These are phyloP conservation scores for Heliamphora pulchella DNA, from an alignment of 179 eudicot species.

Conservation along the genomic window DNA sequence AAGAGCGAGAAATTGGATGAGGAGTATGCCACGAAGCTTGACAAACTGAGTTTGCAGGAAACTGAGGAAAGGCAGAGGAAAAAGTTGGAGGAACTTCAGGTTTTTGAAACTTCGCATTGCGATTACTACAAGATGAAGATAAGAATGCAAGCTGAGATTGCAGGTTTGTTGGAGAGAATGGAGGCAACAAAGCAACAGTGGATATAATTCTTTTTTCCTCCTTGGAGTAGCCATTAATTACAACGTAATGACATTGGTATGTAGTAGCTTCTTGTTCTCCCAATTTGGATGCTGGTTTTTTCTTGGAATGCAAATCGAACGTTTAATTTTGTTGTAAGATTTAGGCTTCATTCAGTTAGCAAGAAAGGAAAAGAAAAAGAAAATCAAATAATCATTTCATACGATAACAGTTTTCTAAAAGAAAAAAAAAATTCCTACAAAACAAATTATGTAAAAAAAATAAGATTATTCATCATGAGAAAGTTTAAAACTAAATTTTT, in stretches of 20 bases:
- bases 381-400: too few species aligned
- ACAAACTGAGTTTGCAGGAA: conserved; percentile 55
- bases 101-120: conserved; percentile 51
- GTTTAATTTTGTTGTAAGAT: not conserved
- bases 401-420: too few species aligned
- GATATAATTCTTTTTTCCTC: conserved; percentile 25
- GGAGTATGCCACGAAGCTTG: conserved; percentile 61
- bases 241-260: conserved; percentile 2
- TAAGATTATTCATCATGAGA: too few species aligned
- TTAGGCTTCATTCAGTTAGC: not conserved
- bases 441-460: too few species aligned
- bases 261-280: not conserved
- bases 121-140: conserved; percentile 77
- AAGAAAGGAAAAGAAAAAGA: too few species aligned
- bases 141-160: conserved; percentile 61
- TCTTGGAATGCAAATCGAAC: not conserved
- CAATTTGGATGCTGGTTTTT: conserved; percentile 14
- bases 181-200: conserved; percentile 57
- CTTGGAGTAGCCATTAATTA: not conserved
- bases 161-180: conserved; percentile 65
- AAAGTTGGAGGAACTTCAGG: conserved; percentile 64
- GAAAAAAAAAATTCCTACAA: too few species aligned
- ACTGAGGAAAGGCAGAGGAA: conserved; percentile 60
- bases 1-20: conserved; percentile 57
- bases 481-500: too few species aligned